These are phyloP conservation scores for Lagenidium giganteum DNA, from an alignment of 352 stramenopile genomes.

Conservation along the genomic window DNA sequence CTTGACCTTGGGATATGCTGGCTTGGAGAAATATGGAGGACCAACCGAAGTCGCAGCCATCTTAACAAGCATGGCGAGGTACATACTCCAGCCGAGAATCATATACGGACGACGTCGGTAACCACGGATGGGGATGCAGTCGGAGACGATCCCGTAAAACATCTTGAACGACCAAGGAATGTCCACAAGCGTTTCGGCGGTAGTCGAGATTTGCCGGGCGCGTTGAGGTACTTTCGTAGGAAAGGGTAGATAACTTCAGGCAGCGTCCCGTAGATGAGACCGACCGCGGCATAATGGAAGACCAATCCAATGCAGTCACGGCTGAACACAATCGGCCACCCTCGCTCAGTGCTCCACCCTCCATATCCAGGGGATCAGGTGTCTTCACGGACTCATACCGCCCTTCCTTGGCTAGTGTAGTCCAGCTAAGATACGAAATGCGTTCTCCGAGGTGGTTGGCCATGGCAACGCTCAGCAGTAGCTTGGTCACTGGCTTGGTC, in stretches of 20 bases:
- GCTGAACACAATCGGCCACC: constrained; percentile 12
- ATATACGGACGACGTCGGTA: constrained; percentile 29
- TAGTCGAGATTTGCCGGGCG: constrained; percentile 16
- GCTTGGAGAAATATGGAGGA: constrained; percentile 20
- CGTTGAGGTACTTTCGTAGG: constrained; percentile 21
- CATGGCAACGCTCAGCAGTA: no score
- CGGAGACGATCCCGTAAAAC: constrained; percentile 25
- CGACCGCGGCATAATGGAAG: constrained; percentile 20
- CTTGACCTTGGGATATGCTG: constrained; percentile 8
- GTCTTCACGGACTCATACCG: no score
- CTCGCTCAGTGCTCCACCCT: constrained; percentile 9
- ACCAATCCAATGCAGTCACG: constrained; percentile 21
- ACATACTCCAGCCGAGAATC: constrained; percentile 20
- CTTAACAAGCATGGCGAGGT: constrained; percentile 13
- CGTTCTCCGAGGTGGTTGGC: no score
- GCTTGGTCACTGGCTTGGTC: no score
- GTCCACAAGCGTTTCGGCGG: constrained; percentile 17
- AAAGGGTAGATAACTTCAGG: constrained; percentile 23
- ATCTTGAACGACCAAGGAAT: constrained; percentile 28
- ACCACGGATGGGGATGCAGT: constrained; percentile 22
- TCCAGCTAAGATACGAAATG: no score
- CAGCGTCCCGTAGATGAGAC: constrained; percentile 18
- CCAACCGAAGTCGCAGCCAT: constrained; percentile 12
- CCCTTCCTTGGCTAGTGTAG: no score
- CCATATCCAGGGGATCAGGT: no score